Evolutionary conservation across 495 filamentous ascomycete species (phyloP).

Genomic region (Cercophora scortea): DNA sequence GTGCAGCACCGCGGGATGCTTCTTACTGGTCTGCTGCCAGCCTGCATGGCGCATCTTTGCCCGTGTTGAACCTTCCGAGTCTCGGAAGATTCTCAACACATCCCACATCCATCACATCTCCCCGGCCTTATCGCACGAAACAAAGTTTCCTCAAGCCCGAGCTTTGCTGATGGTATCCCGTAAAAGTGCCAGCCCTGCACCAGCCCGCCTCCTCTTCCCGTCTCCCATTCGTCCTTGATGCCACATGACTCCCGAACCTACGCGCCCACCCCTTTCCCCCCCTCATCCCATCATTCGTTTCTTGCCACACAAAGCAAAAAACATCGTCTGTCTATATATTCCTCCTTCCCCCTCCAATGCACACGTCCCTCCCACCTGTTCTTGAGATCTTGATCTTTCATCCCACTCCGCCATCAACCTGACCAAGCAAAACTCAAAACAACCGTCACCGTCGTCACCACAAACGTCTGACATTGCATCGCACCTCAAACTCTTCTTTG

Average conservation of each 20-base stretch:
- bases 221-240: neutral
- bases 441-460: neutral
- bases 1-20: conserved; percentile 1
- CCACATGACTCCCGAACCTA: neutral
- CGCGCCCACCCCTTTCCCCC: neutral
- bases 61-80: too few species aligned
- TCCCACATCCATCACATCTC: too few species aligned
- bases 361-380: too few species aligned
- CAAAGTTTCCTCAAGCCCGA: too few species aligned
- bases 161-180: neutral
- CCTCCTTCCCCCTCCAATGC: too few species aligned
- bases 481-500: neutral
- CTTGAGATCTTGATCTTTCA: too few species aligned
- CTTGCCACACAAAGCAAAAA: too few species aligned
- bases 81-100: too few species aligned
- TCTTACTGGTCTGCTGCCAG: neutral
- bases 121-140: neutral
- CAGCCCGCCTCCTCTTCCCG: neutral
- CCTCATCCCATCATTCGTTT: too few species aligned
- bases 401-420: too few species aligned
- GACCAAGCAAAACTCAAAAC: neutral
- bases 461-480: neutral
- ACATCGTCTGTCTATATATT: too few species aligned
- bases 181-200: neutral
- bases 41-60: too few species aligned